Evolutionary conservation across 2,329 filamentous ascomycete species (phyloP), one percentile per base, ranked within the genome.

Genomic region (Huntiella omanensis): DNA sequence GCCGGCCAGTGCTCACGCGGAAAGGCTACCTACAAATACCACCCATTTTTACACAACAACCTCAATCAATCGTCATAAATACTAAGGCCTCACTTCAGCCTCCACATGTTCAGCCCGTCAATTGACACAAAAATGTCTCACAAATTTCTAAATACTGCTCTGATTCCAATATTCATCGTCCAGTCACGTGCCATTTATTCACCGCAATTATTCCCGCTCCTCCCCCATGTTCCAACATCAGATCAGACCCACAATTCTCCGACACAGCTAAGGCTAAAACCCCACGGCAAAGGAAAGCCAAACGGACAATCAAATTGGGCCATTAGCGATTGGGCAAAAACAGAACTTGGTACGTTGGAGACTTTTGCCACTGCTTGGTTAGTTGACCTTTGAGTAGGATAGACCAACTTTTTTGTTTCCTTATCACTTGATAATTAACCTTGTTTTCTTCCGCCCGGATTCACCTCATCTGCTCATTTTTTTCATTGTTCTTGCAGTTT

Each of bases 211-310:
- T 5, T 28, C 22, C 22, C 22, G 22, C 22, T 28, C 22, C 22
- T 28, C 22, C 22, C 22, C 22, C 22, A 28, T 28, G 22, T 5
- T 28, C 22, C 22, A 28, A 28, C 22, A 28, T 28, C 22, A 28
- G 22, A 28, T 28, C 33, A 40, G 19, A 13, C 43, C 43, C 38
- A 46, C n/a, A 40, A 41, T 22, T 48, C 32, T 28, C 33, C 34
- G 38, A 47, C 45, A 34, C 22, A 28, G 22, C 22, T 28, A 28
- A 28, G 22, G 22, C 22, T 28, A 28, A 28, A 28, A 28, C 22
- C 22, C 22, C 22, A 28, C 7, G 22, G 22, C 3, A 5, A 28
- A 10, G 22, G 22, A 28, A 28, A 10, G 22, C 22, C 22, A 28
- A 45, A 46, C 17, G 12, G 17, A 37, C 22, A 19, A 19, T 19